These are phyloP conservation scores for Mycena vitilis DNA, from an alignment of 768 basidiomycete genomes.

Conservation along the genomic window DNA sequence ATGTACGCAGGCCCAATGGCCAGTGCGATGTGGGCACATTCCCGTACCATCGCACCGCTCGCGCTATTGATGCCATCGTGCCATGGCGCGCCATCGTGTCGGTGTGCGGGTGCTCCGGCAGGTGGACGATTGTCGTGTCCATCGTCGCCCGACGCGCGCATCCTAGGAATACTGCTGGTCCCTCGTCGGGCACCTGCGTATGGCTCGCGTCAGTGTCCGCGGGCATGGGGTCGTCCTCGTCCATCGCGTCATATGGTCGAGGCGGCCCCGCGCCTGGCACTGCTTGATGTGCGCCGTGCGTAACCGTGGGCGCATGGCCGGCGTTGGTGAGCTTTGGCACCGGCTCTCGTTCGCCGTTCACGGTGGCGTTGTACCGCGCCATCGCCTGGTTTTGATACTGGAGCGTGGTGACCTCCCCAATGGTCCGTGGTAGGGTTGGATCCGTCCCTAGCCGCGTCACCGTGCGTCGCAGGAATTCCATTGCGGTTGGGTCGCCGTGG, in stretches of 20 bases:
- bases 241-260: background rate
- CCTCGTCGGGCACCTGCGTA: too few relatives aligned
- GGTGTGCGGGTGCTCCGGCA: background rate
- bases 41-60: background rate
- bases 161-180: too few relatives aligned
- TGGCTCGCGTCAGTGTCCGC: too few relatives aligned
- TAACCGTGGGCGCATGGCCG: background rate
- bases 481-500: background rate
- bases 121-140: background rate
- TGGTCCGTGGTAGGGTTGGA: background rate
- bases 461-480: background rate
- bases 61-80: background rate
- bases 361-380: background rate
- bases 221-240: background rate
- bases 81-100: background rate
- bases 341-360: background rate
- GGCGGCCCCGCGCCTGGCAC: background rate
- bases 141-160: too few relatives aligned
- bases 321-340: background rate
- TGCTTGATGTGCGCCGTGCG: background rate
- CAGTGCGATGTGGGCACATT: background rate
- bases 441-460: background rate
- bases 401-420: background rate
- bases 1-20: background rate
- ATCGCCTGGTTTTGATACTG: slow-evolving; percentile 1